A percentile compares a stretch with the other conserved stretches of the same genome.
Conservation (phyloP, 148 eudicot species). For the Mesembryanthemum crystallinum region DNA sequence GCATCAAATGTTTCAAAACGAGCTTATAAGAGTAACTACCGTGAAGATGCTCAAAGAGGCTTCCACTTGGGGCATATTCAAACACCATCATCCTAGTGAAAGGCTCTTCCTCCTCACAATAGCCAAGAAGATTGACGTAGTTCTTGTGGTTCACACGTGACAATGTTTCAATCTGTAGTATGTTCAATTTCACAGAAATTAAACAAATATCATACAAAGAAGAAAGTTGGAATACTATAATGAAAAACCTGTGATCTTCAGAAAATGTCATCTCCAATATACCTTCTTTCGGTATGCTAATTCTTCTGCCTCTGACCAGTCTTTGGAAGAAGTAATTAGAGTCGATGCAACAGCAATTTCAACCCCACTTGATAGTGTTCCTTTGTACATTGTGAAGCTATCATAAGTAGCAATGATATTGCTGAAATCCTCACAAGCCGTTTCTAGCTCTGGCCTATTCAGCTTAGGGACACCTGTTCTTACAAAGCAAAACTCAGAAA, state of each 20-base stretch:
- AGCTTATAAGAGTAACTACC: slow-evolving; percentile 31
- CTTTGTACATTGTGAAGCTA: slow-evolving; percentile 69
- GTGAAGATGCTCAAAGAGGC: slow-evolving; percentile 83
- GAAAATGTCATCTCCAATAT: slow-evolving; percentile 5
- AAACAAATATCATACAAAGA: neutral
- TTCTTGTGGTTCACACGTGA: slow-evolving; percentile 96
- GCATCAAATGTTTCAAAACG: no score
- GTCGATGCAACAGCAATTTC: slow-evolving; percentile 86
- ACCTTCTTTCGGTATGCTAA: slow-evolving; percentile 74
- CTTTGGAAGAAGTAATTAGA: slow-evolving; percentile 41
- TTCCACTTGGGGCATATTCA: slow-evolving; percentile 90
- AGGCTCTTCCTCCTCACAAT: slow-evolving; percentile 91
- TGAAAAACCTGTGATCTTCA: neutral
- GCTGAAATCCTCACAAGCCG: slow-evolving; percentile 99
- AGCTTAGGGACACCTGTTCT: slow-evolving; percentile 85
- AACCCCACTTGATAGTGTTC: slow-evolving; percentile 93
- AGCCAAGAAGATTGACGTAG: slow-evolving; percentile 88
- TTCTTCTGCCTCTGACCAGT: slow-evolving; percentile 79
- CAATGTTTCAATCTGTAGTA: slow-evolving; percentile 64
- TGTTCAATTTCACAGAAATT: neutral
- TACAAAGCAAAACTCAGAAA: neutral
- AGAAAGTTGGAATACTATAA: neutral
- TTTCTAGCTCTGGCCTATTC: slow-evolving; percentile 75
- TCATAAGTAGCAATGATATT: slow-evolving; percentile 65
- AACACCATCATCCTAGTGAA: slow-evolving; percentile 94